Evolutionary conservation across 75 land plant species (phyloP).

Genomic region (Pinus albicaulis): DNA sequence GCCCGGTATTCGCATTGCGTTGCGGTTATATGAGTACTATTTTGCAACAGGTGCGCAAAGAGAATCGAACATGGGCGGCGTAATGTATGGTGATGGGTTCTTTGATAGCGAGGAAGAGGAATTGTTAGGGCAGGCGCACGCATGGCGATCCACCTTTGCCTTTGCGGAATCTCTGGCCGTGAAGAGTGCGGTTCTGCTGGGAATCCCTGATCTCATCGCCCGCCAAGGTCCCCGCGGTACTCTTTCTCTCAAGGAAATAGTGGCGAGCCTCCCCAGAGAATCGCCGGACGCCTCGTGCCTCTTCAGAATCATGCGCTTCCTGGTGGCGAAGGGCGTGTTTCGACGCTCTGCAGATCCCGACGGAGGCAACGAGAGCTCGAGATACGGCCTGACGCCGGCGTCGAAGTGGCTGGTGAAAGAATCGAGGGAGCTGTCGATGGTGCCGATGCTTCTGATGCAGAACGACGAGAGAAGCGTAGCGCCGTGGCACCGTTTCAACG

Average conservation of each 20-base stretch:
- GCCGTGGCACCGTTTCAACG: slow-evolving; percentile 30
- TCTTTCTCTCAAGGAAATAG: slow-evolving; percentile 33
- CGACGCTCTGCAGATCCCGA: neutral
- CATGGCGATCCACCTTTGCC: slow-evolving; percentile 28
- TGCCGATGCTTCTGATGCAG: slow-evolving; percentile 19
- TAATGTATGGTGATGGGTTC: neutral
- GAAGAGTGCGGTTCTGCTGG: slow-evolving; percentile 41
- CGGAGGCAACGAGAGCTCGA: neutral
- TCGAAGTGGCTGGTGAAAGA: slow-evolving; percentile 10
- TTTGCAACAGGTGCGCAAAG: no score
- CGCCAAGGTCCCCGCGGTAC: slow-evolving; percentile 27
- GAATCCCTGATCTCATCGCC: slow-evolving; percentile 35
- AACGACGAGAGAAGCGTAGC: slow-evolving; percentile 11
- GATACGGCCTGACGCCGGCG: slow-evolving; percentile 32
- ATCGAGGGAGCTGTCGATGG: slow-evolving; percentile 4
- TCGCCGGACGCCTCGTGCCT: slow-evolving; percentile 12
- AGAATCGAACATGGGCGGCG: neutral
- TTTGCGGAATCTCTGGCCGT: slow-evolving; percentile 21
- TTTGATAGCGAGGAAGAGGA: slow-evolving; percentile 3
- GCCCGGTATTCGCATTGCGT: no score
- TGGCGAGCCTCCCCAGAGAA: slow-evolving; percentile 17
- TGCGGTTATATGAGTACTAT: no score
- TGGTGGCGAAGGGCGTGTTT: slow-evolving; percentile 41
- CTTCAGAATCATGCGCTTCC: slow-evolving; percentile 39
- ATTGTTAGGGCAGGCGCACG: neutral